A percentile compares a stretch with the other conserved stretches of the same genome.
phyloP scores from a whole-genome alignment of 208 protist species.

The Leishmania aethiopica region DNA sequence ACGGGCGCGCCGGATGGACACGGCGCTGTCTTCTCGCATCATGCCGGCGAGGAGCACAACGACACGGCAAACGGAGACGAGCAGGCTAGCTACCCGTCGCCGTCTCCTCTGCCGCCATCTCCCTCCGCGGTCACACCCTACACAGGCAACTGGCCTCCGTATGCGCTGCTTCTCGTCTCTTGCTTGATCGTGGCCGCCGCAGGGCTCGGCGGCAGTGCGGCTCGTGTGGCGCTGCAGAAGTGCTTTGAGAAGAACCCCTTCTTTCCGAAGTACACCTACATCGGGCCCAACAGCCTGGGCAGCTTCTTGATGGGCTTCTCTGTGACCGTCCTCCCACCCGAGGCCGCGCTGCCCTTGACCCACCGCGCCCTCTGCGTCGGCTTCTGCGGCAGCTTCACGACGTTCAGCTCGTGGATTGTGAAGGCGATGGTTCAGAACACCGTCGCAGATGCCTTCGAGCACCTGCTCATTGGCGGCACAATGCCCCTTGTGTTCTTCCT shows the following conservation, averaged over 20 bases:
- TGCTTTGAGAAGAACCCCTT: constrained; percentile 25
- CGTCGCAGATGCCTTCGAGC: constrained; percentile 35
- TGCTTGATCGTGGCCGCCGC: constrained; percentile 43
- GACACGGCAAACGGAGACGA: not conserved
- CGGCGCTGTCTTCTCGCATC: not conserved
- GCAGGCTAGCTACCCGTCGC: not conserved
- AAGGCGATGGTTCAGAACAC: constrained; percentile 35
- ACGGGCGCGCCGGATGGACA: not conserved
- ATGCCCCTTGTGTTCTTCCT: constrained; percentile 60
- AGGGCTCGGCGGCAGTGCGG: constrained; percentile 57
- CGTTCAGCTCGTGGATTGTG: constrained; percentile 64
- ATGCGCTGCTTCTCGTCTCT: constrained; percentile 26
- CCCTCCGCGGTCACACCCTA: constrained; percentile 1
- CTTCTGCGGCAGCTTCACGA: constrained; percentile 66
- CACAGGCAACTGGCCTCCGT: constrained; percentile 12
- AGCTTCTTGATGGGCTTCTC: constrained; percentile 52
- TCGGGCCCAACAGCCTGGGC: constrained; percentile 49
- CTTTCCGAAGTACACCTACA: constrained; percentile 46
- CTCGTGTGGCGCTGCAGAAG: constrained; percentile 37
- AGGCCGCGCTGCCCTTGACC: constrained; percentile 33
- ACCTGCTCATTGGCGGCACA: constrained; percentile 55
- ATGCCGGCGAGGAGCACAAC: not conserved
- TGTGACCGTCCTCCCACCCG: constrained; percentile 20
- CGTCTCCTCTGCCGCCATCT: not conserved
- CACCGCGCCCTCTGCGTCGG: constrained; percentile 44